Base-by-base conservation (phyloP, 2,329 filamentous ascomycete genomes). In the Ploettnerulaceae sp. region DNA sequence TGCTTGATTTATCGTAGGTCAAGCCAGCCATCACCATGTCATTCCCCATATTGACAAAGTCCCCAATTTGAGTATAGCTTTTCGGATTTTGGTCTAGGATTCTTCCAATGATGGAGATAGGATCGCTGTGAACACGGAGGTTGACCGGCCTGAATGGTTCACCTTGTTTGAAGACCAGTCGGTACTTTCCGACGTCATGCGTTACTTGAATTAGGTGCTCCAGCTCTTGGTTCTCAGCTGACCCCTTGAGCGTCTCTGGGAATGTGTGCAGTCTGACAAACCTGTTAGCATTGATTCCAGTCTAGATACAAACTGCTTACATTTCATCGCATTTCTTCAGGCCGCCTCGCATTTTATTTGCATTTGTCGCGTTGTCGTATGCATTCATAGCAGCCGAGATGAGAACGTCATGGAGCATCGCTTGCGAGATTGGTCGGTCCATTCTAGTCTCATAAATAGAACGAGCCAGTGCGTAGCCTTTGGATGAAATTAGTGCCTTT, bases 301-400 rank as follows among this genome's bases (percentile, higher is more conserved):
- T 26, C 7, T 5, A 22, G 17, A 3, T 15, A 15, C 31, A 21
- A 11, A 4, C 11, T 26, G 63, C 79, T 66, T 68, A 85, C 83
- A 87, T 84, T 39, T 89, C 83, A 55, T 84, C 75, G 35, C 85
- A 88, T 64, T 81, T 87, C 66, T 87, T 88, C 58, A 93, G 73
- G 0, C 84, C 84, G 12, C 87, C 87, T 54, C 86, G 75, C 2
- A 77, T 86, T 45, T 79, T 79, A 57, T 91, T 89, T 0, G 85
- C 84, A 58, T 93, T 93, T 17, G 84, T 86, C 3, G 87, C 86
- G 60, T 87, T 87, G 59, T 93, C 87, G 60, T 89, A 93, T 3
- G 83, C 77, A 44, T 77, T 73, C 69, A 89, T 75, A 1, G 83
- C 82, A 36, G 80, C 73, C 1, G 71, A 71, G 32, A 86, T 68